phyloP scores from a whole-genome alignment of 306 rosid species.

The Lupinus albus region DNA sequence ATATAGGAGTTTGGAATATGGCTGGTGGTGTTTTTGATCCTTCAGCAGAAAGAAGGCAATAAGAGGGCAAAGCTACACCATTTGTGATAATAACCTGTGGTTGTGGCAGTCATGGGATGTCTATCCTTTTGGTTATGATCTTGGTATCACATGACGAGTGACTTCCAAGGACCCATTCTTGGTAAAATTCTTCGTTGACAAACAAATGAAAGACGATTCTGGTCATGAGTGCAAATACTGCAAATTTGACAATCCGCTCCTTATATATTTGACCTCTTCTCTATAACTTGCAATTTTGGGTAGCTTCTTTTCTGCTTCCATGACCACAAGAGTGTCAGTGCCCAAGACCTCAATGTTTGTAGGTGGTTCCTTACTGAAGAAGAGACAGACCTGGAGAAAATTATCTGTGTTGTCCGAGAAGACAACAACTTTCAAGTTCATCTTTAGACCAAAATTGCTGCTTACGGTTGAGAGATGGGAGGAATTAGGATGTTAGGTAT shows the following conservation, averaged over 20 bases:
- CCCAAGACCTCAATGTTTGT: conserved; percentile 39
- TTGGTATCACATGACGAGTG: conserved; percentile 41
- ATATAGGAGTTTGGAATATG: conserved; percentile 16
- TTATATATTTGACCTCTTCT: conserved; percentile 46
- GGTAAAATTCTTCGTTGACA: conserved; percentile 37
- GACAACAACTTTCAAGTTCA: conserved; percentile 20
- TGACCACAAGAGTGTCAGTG: conserved; percentile 34
- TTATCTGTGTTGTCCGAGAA: conserved; percentile 1
- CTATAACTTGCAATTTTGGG: conserved; percentile 37
- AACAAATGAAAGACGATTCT: conserved; percentile 21
- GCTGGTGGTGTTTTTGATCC: conserved; percentile 32
- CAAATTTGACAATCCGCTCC: conserved; percentile 38
- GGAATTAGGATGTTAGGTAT: not conserved
- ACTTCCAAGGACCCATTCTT: conserved; percentile 46
- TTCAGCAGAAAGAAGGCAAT: not conserved
- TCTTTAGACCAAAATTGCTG: conserved; percentile 13
- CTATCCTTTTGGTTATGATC: conserved; percentile 45
- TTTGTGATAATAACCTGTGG: conserved; percentile 38
- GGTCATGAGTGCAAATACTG: conserved; percentile 22
- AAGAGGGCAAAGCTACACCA: conserved; percentile 35
- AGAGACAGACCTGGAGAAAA: not conserved
- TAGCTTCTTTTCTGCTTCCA: conserved; percentile 46
- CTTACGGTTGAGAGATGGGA: conserved; percentile 31
- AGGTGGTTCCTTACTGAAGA: conserved; percentile 32
- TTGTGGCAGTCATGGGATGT: conserved; percentile 49